Conservation (phyloP, 2,329 filamentous ascomycete species). For the Juglanconis oblonga region DNA sequence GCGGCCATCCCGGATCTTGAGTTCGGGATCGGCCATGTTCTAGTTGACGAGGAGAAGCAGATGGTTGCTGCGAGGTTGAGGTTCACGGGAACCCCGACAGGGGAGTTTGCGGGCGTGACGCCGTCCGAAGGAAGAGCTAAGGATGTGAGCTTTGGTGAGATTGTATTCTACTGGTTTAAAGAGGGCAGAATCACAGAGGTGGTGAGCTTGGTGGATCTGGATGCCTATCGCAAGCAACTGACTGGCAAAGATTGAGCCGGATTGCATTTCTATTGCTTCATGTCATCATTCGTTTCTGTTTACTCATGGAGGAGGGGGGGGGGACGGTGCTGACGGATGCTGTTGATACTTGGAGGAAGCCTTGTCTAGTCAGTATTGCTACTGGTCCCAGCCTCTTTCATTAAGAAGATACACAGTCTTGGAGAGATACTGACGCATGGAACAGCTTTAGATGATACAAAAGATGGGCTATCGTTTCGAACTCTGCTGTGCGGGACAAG, state of each 20-base stretch:
- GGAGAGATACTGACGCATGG: too few relatives aligned
- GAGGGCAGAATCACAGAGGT: constrained; percentile 31
- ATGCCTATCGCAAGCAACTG: constrained; percentile 23
- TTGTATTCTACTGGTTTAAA: constrained; percentile 33
- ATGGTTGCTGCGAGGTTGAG: constrained; percentile 30
- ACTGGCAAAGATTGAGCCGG: background rate
- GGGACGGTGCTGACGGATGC: too few relatives aligned
- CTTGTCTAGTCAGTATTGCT: too few relatives aligned
- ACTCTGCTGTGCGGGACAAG: too few relatives aligned
- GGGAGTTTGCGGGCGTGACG: constrained; percentile 25
- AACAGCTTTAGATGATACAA: too few relatives aligned
- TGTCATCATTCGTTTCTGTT: too few relatives aligned
- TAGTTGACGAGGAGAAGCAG: constrained; percentile 31
- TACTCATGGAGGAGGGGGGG: too few relatives aligned
- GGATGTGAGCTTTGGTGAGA: constrained; percentile 29
- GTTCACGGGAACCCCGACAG: constrained; percentile 29
- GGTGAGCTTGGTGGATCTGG: constrained; percentile 32
- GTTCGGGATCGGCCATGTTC: constrained; percentile 25
- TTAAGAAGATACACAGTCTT: too few relatives aligned
- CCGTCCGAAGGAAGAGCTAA: constrained; percentile 24
- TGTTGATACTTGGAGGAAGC: too few relatives aligned
- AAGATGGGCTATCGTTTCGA: too few relatives aligned
- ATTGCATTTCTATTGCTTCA: too few relatives aligned
- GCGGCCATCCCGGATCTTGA: constrained; percentile 27
- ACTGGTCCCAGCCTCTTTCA: too few relatives aligned